A percentile compares a stretch with the other conserved stretches of the same genome.
phyloP scores from a whole-genome alignment of 306 rosid species.

The Hippophae rhamnoides region DNA sequence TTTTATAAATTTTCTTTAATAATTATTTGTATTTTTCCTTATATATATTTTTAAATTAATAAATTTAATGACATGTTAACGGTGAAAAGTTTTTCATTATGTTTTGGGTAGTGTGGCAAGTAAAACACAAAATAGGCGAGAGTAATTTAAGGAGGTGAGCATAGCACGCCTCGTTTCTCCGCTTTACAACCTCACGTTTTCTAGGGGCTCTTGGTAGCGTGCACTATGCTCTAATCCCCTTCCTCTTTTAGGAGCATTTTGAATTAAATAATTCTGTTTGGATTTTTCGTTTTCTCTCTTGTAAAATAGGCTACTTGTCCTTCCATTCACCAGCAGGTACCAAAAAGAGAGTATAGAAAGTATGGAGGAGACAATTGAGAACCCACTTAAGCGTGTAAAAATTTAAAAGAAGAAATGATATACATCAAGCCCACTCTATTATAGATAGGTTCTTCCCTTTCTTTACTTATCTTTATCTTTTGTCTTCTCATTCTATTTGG shows the following conservation, averaged over 20 bases:
- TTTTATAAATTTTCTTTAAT: no score
- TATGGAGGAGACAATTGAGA: slow-evolving; percentile 6
- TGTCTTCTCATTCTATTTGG: slow-evolving; percentile 14
- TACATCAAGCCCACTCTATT: slow-evolving; percentile 28
- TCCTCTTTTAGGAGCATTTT: slow-evolving; percentile 36
- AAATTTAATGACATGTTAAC: no score
- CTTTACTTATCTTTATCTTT: slow-evolving; percentile 23
- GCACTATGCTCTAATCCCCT: slow-evolving; percentile 33
- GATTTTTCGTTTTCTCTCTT: not conserved
- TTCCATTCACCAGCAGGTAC: slow-evolving; percentile 6
- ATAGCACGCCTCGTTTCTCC: slow-evolving; percentile 45
- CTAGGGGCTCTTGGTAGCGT: slow-evolving; percentile 48
- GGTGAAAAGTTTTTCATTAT: no score
- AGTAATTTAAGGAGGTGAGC: slow-evolving; percentile 28
- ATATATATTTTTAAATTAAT: no score
- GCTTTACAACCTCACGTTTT: slow-evolving; percentile 44
- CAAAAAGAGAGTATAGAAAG: slow-evolving; percentile 11
- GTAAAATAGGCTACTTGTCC: not conserved
- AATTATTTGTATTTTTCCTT: no score
- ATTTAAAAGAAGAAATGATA: slow-evolving; percentile 24
- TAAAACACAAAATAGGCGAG: no score
- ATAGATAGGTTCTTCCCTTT: not conserved
- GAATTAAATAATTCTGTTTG: slow-evolving; percentile 32
- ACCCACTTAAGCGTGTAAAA: slow-evolving; percentile 48
- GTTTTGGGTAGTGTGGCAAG: no score